A percentile compares a stretch with the other conserved stretches of the same genome.
Conservation (phyloP, 1,284 basidiomycete genomes). For the Veloporphyrellus conicus region DNA sequence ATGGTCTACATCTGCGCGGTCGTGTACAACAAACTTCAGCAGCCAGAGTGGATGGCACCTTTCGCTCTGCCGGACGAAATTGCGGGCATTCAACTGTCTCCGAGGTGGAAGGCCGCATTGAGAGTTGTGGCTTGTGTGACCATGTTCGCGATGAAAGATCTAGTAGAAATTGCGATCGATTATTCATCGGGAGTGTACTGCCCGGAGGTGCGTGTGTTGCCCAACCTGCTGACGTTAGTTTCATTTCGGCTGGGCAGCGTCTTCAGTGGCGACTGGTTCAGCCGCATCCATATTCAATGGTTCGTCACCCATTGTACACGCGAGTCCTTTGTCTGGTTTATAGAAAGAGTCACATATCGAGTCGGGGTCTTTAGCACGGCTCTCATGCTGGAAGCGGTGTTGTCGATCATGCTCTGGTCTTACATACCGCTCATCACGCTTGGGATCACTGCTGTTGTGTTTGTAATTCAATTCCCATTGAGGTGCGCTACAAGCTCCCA, state of each 20-base stretch:
- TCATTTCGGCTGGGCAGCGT: slow-evolving; percentile 12
- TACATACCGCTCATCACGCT: slow-evolving; percentile 21
- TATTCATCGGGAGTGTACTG: slow-evolving; percentile 19
- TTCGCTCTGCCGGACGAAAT: slow-evolving; percentile 14
- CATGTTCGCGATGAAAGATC: background rate
- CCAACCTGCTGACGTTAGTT: background rate
- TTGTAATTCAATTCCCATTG: slow-evolving; percentile 28
- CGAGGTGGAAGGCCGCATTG: background rate
- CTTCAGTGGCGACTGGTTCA: slow-evolving; percentile 26
- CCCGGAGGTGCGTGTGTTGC: slow-evolving; percentile 15
- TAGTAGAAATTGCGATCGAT: background rate
- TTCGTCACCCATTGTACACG: slow-evolving; percentile 29
- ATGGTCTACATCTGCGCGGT: slow-evolving; percentile 19
- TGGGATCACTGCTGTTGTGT: slow-evolving; percentile 8
- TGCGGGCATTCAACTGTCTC: background rate
- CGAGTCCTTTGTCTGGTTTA: background rate
- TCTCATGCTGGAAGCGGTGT: slow-evolving; percentile 14
- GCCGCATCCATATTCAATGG: slow-evolving; percentile 26
- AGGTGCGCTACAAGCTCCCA: slow-evolving; percentile 14
- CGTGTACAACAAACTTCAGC: slow-evolving; percentile 17
- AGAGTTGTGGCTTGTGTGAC: slow-evolving; percentile 11
- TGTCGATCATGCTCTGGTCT: slow-evolving; percentile 27
- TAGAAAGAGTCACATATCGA: background rate
- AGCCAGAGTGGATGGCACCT: slow-evolving; percentile 25
- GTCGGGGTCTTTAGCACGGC: slow-evolving; percentile 6